Conservation (phyloP, 192 early-diverging fungal species). For the Linnemannia hyalina region DNA sequence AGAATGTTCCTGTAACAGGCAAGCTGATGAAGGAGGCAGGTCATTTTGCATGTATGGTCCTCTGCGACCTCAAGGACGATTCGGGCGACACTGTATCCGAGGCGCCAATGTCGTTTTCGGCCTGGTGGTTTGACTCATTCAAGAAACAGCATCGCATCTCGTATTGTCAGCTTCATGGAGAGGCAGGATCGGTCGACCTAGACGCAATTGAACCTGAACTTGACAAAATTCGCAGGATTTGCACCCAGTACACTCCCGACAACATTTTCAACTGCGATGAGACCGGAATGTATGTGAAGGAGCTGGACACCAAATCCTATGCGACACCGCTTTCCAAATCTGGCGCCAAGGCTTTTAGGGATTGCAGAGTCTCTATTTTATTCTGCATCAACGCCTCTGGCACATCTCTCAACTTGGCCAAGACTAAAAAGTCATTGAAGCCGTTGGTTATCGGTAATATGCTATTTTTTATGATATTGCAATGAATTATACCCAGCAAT, state of each 20-base stretch:
- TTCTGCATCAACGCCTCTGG: slow-evolving; percentile 39
- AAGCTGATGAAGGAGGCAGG: not conserved
- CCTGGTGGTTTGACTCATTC: slow-evolving; percentile 11
- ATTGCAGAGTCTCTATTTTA: slow-evolving; percentile 15
- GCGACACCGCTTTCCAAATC: slow-evolving; percentile 3
- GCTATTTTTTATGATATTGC: not conserved
- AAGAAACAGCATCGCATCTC: slow-evolving; percentile 15
- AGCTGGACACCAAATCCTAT: slow-evolving; percentile 14
- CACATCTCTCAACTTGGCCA: slow-evolving; percentile 11
- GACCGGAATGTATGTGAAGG: slow-evolving; percentile 19
- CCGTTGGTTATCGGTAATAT: slow-evolving; percentile 25
- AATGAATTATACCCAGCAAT: not conserved
- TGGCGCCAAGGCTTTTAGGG: slow-evolving; percentile 18
- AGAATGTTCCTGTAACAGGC: not conserved
- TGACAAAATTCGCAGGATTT: slow-evolving; percentile 1
- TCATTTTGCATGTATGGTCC: not conserved
- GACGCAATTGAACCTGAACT: slow-evolving; percentile 23
- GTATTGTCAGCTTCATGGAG: slow-evolving; percentile 17
- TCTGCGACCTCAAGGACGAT: not conserved
- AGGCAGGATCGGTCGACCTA: slow-evolving; percentile 20
- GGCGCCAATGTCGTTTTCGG: not conserved
- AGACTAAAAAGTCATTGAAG: not conserved
- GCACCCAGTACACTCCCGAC: slow-evolving; percentile 12
- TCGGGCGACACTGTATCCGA: not conserved
- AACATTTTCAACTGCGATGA: too few species aligned